These are phyloP conservation scores for Microdochium paspali DNA, from an alignment of 2,329 filamentous ascomycete species.

Conservation along the genomic window DNA sequence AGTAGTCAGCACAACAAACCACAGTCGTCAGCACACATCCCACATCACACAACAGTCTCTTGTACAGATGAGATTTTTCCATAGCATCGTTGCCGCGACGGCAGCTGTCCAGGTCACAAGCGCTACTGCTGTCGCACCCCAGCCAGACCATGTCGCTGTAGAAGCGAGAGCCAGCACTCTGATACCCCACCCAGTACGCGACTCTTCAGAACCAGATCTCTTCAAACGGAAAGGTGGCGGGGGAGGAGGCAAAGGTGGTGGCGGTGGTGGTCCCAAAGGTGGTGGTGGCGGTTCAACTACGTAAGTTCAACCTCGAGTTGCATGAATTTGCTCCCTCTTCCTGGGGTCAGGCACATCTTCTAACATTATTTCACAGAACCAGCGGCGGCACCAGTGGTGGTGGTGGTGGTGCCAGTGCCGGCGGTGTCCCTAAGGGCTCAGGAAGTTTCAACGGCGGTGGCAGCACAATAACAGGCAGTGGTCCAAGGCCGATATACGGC, in stretches of 20 bases:
- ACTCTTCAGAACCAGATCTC: slow-evolving; percentile 29
- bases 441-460: slow-evolving; percentile 34
- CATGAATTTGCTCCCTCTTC: too few relatives aligned
- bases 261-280: slow-evolving; percentile 1
- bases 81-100: background rate
- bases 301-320: too few relatives aligned
- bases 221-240: slow-evolving; percentile 55
- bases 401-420: background rate
- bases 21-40: background rate
- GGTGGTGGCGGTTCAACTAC: slow-evolving; percentile 1
- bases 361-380: too few relatives aligned
- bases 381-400: slow-evolving; percentile 5
- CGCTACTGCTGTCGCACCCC: slow-evolving; percentile 6
- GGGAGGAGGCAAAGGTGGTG: slow-evolving; percentile 33
- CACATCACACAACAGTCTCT: background rate
- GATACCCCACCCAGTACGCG: background rate
- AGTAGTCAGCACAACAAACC: background rate
- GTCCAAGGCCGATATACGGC: slow-evolving; percentile 46
- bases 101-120: background rate
- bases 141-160: slow-evolving; percentile 8
- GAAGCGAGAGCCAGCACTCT: slow-evolving; percentile 1
- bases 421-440: slow-evolving; percentile 10
- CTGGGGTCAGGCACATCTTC: too few relatives aligned
- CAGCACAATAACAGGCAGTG: slow-evolving; percentile 46
- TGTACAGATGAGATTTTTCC: background rate